These are phyloP conservation scores for Fusarium sacchari DNA, from an alignment of 2,329 filamentous ascomycete genomes.

Conservation along the genomic window DNA sequence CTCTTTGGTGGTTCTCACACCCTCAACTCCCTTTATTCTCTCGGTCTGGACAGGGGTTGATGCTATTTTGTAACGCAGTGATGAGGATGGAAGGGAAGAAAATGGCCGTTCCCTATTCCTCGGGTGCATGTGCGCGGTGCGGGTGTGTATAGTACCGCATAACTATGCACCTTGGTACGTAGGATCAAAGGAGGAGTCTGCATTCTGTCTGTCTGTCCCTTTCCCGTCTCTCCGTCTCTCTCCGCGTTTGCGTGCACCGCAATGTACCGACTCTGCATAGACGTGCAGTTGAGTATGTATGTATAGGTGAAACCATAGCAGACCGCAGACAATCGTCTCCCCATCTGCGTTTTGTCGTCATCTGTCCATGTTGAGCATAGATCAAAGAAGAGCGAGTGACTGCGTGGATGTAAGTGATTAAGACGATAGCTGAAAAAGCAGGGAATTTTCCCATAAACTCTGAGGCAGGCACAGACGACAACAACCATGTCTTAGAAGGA, in stretches of 20 bases:
- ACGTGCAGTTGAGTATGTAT: background rate
- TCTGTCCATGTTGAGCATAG: conserved; percentile 6
- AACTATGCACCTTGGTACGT: background rate
- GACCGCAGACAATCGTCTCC: conserved; percentile 2
- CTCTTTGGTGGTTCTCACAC: conserved; percentile 16
- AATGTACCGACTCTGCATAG: conserved; percentile 36
- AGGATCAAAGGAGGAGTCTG: conserved; percentile 1
- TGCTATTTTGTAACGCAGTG: conserved; percentile 25
- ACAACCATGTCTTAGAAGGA: conserved; percentile 14
- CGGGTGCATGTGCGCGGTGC: conserved; percentile 4
- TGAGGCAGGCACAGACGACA: conserved; percentile 21
- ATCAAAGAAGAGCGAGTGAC: background rate
- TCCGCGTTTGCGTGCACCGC: conserved; percentile 31
- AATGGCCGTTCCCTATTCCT: conserved; percentile 27
- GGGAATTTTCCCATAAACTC: background rate
- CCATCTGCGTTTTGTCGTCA: conserved; percentile 29
- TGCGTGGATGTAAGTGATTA: background rate
- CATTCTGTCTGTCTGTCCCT: conserved; percentile 6
- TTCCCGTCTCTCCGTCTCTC: conserved; percentile 32
- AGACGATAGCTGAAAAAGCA: background rate
- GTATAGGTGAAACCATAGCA: background rate
- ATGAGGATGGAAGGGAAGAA: conserved; percentile 15
- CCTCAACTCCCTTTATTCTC: conserved; percentile 30
- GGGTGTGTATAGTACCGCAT: background rate
- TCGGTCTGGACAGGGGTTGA: conserved; percentile 29